Conservation (phyloP, 176 grass and related monocot species). For the Zoysia pacifica region DNA sequence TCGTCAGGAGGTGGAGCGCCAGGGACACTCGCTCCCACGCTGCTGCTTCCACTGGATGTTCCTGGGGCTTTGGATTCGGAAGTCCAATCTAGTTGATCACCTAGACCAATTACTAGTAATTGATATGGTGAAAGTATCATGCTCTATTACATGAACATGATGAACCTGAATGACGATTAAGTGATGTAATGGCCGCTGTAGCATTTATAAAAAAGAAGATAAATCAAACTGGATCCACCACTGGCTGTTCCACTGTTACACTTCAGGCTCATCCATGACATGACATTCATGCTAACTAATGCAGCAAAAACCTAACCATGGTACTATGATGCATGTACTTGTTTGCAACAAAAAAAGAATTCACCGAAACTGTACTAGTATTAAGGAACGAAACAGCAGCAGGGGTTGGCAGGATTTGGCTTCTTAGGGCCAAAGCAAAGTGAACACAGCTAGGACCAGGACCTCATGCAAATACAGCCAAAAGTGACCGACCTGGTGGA, state of each 20-base stretch:
- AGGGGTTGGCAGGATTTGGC: not conserved
- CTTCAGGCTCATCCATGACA: not conserved
- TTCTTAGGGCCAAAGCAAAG: constrained; percentile 35
- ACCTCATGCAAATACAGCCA: not conserved
- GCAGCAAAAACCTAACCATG: not conserved
- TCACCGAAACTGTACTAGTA: not conserved
- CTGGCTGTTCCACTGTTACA: not conserved
- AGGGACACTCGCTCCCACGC: not conserved
- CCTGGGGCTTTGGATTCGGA: constrained; percentile 57
- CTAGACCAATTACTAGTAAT: not conserved
- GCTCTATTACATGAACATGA: not conserved
- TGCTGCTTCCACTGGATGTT: constrained; percentile 31
- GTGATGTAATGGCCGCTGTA: not conserved
- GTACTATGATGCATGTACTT: not conserved
- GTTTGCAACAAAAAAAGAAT: not conserved
- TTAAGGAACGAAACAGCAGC: not conserved
- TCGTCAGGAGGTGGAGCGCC: constrained; percentile 62
- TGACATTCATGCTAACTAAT: not conserved
- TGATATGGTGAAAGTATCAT: not conserved
- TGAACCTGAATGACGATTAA: not conserved
- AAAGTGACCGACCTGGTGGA: constrained; percentile 9
- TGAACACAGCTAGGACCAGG: not conserved
- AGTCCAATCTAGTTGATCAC: constrained; percentile 52
- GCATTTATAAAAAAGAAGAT: not conserved
- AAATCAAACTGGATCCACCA: not conserved